These are phyloP conservation scores for Diversispora epigaea DNA, from an alignment of 192 early-diverging fungal genomes.

Conservation along the genomic window DNA sequence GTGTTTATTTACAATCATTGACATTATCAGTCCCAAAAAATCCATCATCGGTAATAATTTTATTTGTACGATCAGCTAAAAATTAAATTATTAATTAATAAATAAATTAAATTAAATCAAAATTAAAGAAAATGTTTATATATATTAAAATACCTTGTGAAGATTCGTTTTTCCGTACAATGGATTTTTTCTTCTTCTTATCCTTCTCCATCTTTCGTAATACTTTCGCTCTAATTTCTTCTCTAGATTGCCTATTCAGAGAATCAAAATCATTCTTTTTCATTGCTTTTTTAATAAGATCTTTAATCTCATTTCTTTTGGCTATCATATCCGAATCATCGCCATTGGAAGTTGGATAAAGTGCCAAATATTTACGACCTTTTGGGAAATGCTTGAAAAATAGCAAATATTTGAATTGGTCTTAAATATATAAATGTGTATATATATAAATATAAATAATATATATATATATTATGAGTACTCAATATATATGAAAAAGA, in stretches of 20 bases:
- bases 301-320: neutral
- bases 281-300: conserved; percentile 6
- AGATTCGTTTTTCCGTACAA: neutral
- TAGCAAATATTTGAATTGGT: neutral
- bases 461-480: neutral
- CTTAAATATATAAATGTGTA: neutral
- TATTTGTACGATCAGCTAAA: no score
- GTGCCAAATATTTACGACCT: conserved; percentile 43
- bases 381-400: conserved; percentile 48
- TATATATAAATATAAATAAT: neutral
- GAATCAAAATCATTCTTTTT: neutral
- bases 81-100: no score
- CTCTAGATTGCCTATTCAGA: conserved; percentile 8
- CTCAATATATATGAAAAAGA: neutral
- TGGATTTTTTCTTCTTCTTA: neutral
- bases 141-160: neutral
- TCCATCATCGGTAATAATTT: no score
- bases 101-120: no score
- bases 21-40: no score
- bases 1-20: no score
- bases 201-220: neutral
- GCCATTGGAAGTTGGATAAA: conserved; percentile 40
- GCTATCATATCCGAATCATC: conserved; percentile 35
- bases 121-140: neutral
- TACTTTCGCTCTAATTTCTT: neutral